phyloP scores from a whole-genome alignment of 441 rosid genomes.

The Rhodomyrtus psidioides region DNA sequence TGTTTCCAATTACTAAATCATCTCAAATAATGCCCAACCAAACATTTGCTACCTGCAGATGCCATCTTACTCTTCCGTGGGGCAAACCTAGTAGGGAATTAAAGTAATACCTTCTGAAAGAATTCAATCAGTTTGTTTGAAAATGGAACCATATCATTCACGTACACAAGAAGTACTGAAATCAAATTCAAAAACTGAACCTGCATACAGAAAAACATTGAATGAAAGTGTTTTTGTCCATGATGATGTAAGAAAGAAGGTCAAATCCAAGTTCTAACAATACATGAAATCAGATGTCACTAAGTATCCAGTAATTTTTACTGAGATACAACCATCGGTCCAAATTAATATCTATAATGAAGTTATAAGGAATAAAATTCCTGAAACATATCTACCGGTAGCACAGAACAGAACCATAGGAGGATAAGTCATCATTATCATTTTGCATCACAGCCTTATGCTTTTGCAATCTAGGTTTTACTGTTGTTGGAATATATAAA shows the following conservation, averaged over 20 bases:
- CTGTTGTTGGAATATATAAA: too few species aligned
- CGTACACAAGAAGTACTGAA: conserved; percentile 81
- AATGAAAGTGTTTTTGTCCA: neutral
- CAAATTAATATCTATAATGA: neutral
- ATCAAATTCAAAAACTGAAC: conserved; percentile 95
- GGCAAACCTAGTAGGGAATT: neutral
- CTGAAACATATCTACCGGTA: neutral
- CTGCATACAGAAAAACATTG: conserved; percentile 31
- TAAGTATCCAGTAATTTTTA: neutral
- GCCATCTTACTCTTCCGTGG: neutral
- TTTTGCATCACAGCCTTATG: neutral
- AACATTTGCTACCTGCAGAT: neutral
- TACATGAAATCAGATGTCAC: neutral
- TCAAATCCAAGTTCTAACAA: neutral
- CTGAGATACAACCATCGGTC: neutral
- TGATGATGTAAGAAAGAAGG: neutral
- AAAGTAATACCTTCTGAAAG: conserved; percentile 67
- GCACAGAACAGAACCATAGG: neutral
- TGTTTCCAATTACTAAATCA: neutral
- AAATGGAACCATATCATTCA: conserved; percentile 68
- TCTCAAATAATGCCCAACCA: neutral
- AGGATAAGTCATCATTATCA: neutral
- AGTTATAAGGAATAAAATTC: neutral
- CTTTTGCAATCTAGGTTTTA: neutral
- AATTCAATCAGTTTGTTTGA: conserved; percentile 76